phyloP scores from a whole-genome alignment of 2,329 filamentous ascomycete species.

The Diaporthe citriasiana region DNA sequence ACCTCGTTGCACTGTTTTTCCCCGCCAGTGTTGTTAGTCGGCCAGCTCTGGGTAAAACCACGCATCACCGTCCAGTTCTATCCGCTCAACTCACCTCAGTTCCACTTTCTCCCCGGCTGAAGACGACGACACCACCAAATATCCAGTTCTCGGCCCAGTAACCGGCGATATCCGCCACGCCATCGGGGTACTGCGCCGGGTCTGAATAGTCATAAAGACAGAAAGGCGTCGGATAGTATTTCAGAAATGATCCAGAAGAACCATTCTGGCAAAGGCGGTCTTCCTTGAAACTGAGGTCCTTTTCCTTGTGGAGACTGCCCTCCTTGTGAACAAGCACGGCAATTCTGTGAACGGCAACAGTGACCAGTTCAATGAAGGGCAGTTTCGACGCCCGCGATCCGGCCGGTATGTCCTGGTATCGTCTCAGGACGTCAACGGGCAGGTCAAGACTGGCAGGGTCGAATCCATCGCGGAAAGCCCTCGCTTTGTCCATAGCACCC shows the following conservation, averaged over 20 bases:
- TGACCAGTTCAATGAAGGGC: not conserved
- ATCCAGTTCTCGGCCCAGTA: constrained; percentile 30
- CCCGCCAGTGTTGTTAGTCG: not conserved
- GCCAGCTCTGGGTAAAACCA: not conserved
- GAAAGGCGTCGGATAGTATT: constrained; percentile 4
- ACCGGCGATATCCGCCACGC: not conserved
- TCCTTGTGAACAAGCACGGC: not conserved
- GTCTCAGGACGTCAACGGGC: not conserved
- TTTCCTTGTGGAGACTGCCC: not conserved
- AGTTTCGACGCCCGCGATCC: constrained; percentile 1
- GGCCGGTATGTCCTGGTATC: not conserved
- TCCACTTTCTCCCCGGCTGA: constrained; percentile 11
- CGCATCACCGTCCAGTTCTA: not conserved
- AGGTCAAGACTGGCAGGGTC: not conserved
- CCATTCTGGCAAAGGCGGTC: not conserved
- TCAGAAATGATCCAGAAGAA: accelerated
- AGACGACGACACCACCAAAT: constrained; percentile 13
- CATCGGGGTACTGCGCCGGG: not conserved
- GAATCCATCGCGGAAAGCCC: not conserved
- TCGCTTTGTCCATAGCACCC: not conserved
- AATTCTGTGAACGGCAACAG: not conserved
- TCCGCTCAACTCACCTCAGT: not conserved
- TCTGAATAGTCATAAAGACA: not conserved
- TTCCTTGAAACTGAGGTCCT: not conserved
- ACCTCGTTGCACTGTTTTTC: constrained; percentile 12